Evolutionary conservation across 2,329 filamentous ascomycete species (phyloP).

Genomic region (Mycocentrospora acerina): DNA sequence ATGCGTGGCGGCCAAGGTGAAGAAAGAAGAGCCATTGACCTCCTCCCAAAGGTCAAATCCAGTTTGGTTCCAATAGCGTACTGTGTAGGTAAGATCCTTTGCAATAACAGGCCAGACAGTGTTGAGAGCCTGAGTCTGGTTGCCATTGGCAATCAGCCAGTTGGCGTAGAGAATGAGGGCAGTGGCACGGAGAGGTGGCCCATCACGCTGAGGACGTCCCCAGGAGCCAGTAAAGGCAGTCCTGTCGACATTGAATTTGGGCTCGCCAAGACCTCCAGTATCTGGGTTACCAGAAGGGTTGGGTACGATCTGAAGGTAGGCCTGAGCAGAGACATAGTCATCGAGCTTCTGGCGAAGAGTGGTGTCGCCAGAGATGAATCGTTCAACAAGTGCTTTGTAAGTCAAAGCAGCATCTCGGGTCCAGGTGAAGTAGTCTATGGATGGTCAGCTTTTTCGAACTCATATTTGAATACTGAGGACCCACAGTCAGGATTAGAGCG

Average conservation of each 20-base stretch:
- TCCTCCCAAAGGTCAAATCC: conserved; percentile 85
- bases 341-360: conserved; percentile 63
- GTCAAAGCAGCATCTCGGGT: conserved; percentile 72
- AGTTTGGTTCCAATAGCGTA: conserved; percentile 64
- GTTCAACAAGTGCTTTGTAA: conserved; percentile 68
- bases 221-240: conserved; percentile 67
- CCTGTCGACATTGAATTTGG: conserved; percentile 70
- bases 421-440: conserved; percentile 75
- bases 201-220: conserved; percentile 80
- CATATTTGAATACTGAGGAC: conserved; percentile 1
- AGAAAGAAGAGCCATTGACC: conserved; percentile 74
- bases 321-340: conserved; percentile 68
- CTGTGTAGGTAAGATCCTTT: conserved; percentile 75
- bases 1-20: conserved; percentile 70
- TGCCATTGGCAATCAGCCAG: conserved; percentile 68
- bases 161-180: conserved; percentile 72
- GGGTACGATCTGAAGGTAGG: conserved; percentile 63
- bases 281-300: conserved; percentile 66
- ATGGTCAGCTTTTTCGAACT: not conserved
- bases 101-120: conserved; percentile 72
- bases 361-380: conserved; percentile 62
- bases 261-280: conserved; percentile 63
- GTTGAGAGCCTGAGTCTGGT: conserved; percentile 41
- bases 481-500: conserved; percentile 56
- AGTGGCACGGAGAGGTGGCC: conserved; percentile 73